phyloP scores from a whole-genome alignment of 2,329 filamentous ascomycete species.

The Pseudophaeomoniella oleicola region DNA sequence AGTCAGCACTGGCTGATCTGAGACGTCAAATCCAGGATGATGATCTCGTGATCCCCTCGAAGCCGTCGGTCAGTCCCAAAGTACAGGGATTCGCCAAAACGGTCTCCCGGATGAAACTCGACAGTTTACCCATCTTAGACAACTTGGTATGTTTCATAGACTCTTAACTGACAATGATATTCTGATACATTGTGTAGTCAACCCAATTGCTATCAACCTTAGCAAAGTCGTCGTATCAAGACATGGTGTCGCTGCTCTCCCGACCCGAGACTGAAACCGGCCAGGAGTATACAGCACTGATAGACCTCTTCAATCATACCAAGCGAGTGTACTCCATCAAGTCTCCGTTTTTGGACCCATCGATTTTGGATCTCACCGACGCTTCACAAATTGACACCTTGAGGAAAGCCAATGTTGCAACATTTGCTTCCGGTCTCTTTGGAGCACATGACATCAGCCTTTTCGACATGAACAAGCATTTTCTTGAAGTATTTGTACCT shows the following conservation, averaged over 20 bases:
- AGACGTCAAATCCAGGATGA: neutral
- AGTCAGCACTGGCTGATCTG: neutral
- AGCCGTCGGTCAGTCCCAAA: constrained; percentile 13
- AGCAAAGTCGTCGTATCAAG: constrained; percentile 40
- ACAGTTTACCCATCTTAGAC: constrained; percentile 47
- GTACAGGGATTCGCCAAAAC: constrained; percentile 25
- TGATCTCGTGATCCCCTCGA: neutral
- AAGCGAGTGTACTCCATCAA: constrained; percentile 45
- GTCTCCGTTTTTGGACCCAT: constrained; percentile 39
- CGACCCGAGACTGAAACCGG: constrained; percentile 40
- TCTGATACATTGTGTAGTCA: constrained; percentile 25
- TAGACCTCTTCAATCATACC: constrained; percentile 48
- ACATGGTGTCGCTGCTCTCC: constrained; percentile 42
- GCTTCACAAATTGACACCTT: constrained; percentile 42
- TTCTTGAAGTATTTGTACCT: constrained; percentile 49
- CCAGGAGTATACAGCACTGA: constrained; percentile 47
- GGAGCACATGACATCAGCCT: constrained; percentile 51
- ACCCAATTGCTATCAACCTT: constrained; percentile 44
- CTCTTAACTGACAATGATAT: constrained; percentile 5
- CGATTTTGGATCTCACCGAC: constrained; percentile 37
- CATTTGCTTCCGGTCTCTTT: constrained; percentile 49
- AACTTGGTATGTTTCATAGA: constrained; percentile 35
- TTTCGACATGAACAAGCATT: constrained; percentile 47
- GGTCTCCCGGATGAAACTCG: constrained; percentile 35
- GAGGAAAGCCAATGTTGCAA: constrained; percentile 49